Evolutionary conservation across 352 stramenopile species (phyloP), one percentile per base, ranked within the genome.

Genomic region (Halophytophthora polymorphica): DNA sequence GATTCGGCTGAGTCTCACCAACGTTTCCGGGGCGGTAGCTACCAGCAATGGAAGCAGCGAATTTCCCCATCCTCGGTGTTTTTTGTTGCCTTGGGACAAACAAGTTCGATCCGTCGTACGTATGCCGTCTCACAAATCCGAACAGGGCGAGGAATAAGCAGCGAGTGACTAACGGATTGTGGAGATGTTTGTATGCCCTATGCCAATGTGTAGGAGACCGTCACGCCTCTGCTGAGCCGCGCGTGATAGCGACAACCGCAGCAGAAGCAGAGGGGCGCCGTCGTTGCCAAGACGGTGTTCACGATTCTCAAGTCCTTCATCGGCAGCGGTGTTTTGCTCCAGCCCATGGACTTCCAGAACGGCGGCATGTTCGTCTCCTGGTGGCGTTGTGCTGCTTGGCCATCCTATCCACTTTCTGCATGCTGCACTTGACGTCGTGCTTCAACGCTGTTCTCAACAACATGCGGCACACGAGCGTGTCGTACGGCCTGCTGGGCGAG

Each of bases 281-380:
- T 52, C 0, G 58, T 68, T 34, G 25, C 50, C 34, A 76, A 82
- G 63, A 82, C 71, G 10, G 43, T 79, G n/a, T 82, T 86, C 62
- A 80, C 73, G 10, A 75, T 86, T 45, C 65, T 86, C 53, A 86
- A 86, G 55, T 73, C 67, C 38, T 86, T 86, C 53, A 73, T 86
- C 40, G 75, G 75, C 35, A 86, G 72, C 39, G 75, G 75, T 18
- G 77, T 86, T 25, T 44, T 86, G 36, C 84, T 86, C 48, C 40
- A 84, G 37, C 75, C 75, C 18, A 78, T 83, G 45, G 72, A 63
- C 25, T 86, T 86, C 49, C 67, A 80, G 57, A 73, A 80, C 25
- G 75, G 75, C 45, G 75, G 75, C n/a, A 83, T 86, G 64, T 40
- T 86, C 42, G 84, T 86, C 49, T 80, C 75, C 3, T 80, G 22